Evolutionary conservation across 257 asterid genomes (phyloP), one percentile per base, ranked within the genome.

Genomic region (Salvia rosmarinus): DNA sequence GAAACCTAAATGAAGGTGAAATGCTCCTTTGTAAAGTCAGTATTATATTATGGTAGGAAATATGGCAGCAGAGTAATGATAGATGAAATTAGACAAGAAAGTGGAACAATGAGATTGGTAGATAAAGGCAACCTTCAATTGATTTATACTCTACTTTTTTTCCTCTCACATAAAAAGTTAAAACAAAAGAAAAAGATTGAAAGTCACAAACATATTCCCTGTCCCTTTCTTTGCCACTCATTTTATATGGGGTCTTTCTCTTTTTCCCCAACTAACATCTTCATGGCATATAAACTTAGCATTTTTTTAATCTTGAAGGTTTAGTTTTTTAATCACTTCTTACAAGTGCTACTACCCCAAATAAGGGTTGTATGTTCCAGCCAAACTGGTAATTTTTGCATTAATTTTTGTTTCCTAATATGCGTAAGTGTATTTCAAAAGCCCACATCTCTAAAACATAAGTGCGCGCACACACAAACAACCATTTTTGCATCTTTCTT

Each of bases 201-300:
- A 78, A 82, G 82, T 66, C 57, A 79, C 81, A 52, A 64, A 78
- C 87, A 75, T 68, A 78, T 86, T 74, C 80, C 68, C 82, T 79
- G 89, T 85, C 86, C 79, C 85, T 80, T 79, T 87, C 85, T 58
- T 71, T 37, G 84, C 89, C 90, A 83, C 90, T 82, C 84, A 74
- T 78, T 71, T 82, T 28, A 40, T 34, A 10, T 40, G 19, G 52
- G 77, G 69, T 49, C 75, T 56, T 64, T 79, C 71, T 39, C 77
- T 37, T 82, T 75, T 60, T 62, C 28, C 57, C 52, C 58, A 67
- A 73, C 65, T 74, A 73, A 66, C 70, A 73, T 66, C 61, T 35
- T 63, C 17, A n/a, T 20, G 35, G 19, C 70, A 47, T 63, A 39
- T 39, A 39, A 39, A 39, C 3, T 39, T 25, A 25, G 9, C 32